Conservation (phyloP, 2,329 filamentous ascomycete genomes). For the Epichloe coenophiala region DNA sequence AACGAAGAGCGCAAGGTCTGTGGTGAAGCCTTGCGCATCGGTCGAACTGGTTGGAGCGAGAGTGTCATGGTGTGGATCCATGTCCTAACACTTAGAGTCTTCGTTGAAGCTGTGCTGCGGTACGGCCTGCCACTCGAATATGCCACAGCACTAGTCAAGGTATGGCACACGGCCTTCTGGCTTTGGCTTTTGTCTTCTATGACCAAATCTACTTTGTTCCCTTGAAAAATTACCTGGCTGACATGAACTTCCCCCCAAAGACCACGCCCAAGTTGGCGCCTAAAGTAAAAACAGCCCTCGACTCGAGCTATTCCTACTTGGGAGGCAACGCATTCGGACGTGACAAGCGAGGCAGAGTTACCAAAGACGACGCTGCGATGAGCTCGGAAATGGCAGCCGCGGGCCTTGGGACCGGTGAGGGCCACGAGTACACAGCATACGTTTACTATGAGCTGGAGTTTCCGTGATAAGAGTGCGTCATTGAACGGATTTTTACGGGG, state of each 20-base stretch:
- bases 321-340: slow-evolving; percentile 87
- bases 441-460: slow-evolving; percentile 96
- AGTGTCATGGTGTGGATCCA: slow-evolving; percentile 94
- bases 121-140: slow-evolving; percentile 90
- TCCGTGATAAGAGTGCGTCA: slow-evolving; percentile 17
- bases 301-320: slow-evolving; percentile 77
- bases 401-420: slow-evolving; percentile 52
- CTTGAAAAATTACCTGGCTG: background rate
- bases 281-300: slow-evolving; percentile 67
- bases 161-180: slow-evolving; percentile 27
- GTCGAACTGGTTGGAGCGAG: slow-evolving; percentile 88
- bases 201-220: background rate
- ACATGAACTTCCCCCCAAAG: slow-evolving; percentile 28
- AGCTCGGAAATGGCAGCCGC: slow-evolving; percentile 75
- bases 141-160: slow-evolving; percentile 72
- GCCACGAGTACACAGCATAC: slow-evolving; percentile 82
- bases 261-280: slow-evolving; percentile 70
- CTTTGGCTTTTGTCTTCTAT: background rate
- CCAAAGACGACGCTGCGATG: slow-evolving; percentile 72
- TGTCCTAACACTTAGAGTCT: slow-evolving; percentile 78
- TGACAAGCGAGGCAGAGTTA: slow-evolving; percentile 85
- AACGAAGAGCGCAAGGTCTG: slow-evolving; percentile 85
- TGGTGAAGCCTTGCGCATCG: slow-evolving; percentile 79
- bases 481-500: background rate
- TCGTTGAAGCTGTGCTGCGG: slow-evolving; percentile 94